Base-by-base conservation (phyloP, 345 rosid genomes). In the Nephelium lappaceum region DNA sequence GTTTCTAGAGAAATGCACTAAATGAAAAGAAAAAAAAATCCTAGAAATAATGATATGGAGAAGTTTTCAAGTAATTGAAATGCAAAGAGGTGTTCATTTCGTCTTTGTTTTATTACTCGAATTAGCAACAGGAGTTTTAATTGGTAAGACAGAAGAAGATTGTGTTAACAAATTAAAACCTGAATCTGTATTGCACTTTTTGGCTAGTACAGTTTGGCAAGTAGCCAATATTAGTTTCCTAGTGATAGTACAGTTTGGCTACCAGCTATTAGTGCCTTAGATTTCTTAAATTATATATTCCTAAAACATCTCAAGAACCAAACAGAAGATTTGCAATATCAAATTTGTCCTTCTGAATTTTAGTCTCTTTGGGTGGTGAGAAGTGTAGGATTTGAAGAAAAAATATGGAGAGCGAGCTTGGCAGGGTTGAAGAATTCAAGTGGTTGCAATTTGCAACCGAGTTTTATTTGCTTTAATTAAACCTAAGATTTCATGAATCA, bases 311-410 rank as follows among this genome's bases (percentile, higher is more conserved):
- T 67, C 15, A 36, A 45, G 24, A 62, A 18, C 57, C 7, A 38
- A 63, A n/a, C 15, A 65, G 38, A 18, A 27, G 42, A 72, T 77
- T 25, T 47, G 15, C 16, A 10, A 21, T 41, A 36, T 39, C 18
- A 76, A n/a, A n/a, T 42, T 21, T 58, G 77, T 53, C n/a, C 53
- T 38, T 53, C 64, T 6, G 39, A 73, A 73, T 23, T n/a, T 42
- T 69, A 58, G 63, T 53, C 64, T 49, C 58, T 64, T 69, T 75
- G 79, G 61, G 24, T 61, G 55, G 11, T 31, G 65, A 68, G 74
- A 43, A 73, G 12, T 65, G 36, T 39, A 42, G 57, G 77, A 76
- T 41, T 25, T 4, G 18, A 42, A 41, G 6, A 18, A 6, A 27
- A 24, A 25, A 21, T 51, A 57, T 73, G 47, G 21, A 38, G 9